phyloP scores from a whole-genome alignment of 306 rosid genomes.

The Gastrolobium villosum region DNA sequence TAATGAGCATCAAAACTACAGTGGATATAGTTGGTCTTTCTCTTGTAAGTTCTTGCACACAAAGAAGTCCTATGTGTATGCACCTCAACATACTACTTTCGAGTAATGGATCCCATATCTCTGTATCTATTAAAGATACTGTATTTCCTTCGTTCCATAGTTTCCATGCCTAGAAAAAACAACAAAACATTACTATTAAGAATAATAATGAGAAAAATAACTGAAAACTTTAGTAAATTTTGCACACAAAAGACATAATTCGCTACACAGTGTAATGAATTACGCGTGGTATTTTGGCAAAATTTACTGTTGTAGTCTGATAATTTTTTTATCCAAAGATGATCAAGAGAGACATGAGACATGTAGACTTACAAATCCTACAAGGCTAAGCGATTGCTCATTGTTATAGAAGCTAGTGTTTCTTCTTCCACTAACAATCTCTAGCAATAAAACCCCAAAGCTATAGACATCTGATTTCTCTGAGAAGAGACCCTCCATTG shows the following conservation, averaged over 20 bases:
- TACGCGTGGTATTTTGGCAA: no score
- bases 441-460: conserved; percentile 51
- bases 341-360: rapidly evolving
- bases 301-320: no score
- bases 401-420: conserved; percentile 46
- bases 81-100: conserved; percentile 50
- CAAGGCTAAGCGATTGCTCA: conserved; percentile 45
- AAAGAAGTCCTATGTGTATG: conserved; percentile 53
- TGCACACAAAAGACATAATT: no score
- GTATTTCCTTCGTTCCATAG: conserved; percentile 48
- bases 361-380: conserved; percentile 42
- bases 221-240: no score
- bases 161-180: conserved; percentile 48
- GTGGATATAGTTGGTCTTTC: conserved; percentile 54
- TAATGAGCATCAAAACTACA: conserved; percentile 54
- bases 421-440: conserved; percentile 52
- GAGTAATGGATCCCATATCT: conserved; percentile 36
- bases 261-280: no score
- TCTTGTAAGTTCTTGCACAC: conserved; percentile 53
- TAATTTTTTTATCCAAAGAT: no score
- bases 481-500: conserved; percentile 54
- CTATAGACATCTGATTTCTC: conserved; percentile 57
- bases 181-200: background rate
- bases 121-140: conserved; percentile 43
- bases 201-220: background rate